A percentile compares a stretch with the other conserved stretches of the same genome.
These are phyloP conservation scores for Eustoma russellianum DNA, from an alignment of 257 asterid genomes.

Conservation along the genomic window DNA sequence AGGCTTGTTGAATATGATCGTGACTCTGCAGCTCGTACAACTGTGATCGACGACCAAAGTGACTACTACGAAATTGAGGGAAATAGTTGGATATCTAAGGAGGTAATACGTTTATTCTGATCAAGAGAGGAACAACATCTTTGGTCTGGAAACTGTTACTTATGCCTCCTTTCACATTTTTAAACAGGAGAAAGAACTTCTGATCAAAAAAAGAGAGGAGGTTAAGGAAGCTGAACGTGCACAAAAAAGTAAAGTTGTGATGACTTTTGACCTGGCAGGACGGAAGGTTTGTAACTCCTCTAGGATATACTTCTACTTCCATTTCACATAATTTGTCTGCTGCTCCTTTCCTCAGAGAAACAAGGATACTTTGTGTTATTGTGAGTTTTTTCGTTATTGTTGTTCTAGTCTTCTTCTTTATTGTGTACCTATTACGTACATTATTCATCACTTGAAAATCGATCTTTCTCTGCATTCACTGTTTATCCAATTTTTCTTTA, in stretches of 20 bases:
- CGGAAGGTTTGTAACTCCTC: slow-evolving; percentile 56
- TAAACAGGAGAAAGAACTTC: slow-evolving; percentile 76
- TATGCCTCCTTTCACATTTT: slow-evolving; percentile 8
- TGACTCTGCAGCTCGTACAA: slow-evolving; percentile 94
- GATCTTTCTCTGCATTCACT: no score
- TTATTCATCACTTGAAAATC: no score
- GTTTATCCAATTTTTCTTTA: no score
- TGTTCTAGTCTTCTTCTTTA: no score
- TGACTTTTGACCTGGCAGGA: slow-evolving; percentile 88
- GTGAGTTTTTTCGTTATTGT: no score
- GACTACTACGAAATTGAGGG: slow-evolving; percentile 88
- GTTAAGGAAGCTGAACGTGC: slow-evolving; percentile 78
- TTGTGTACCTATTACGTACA: no score
- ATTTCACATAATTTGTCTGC: not conserved
- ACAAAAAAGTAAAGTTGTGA: slow-evolving; percentile 55
- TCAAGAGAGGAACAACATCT: not conserved
- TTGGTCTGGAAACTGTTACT: not conserved
- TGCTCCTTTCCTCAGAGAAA: no score
- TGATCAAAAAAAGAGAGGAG: slow-evolving; percentile 70
- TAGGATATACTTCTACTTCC: slow-evolving; percentile 3
- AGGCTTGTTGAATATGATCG: slow-evolving; percentile 97
- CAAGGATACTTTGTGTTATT: no score
- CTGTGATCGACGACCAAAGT: slow-evolving; percentile 94
- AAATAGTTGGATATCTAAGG: slow-evolving; percentile 75
- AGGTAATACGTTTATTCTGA: slow-evolving; percentile 24